Conservation (phyloP, 768 basidiomycete species). For the Pisolithus albus region DNA sequence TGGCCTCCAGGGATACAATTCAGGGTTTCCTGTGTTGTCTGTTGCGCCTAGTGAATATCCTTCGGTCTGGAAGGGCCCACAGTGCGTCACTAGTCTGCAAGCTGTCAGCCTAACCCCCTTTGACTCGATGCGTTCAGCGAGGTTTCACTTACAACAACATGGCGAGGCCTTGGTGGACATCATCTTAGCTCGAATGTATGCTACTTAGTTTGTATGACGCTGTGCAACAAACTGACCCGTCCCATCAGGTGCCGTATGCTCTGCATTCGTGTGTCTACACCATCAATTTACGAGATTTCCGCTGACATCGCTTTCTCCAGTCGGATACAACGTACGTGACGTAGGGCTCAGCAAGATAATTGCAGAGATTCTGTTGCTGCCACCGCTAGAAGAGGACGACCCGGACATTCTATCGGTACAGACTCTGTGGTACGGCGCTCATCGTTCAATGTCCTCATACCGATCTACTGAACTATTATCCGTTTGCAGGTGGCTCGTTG, state of each 20-base stretch:
- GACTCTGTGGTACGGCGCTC: not conserved
- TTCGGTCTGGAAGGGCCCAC: not conserved
- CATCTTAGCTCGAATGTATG: not conserved
- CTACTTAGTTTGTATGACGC: not conserved
- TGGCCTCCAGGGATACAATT: conserved; percentile 2
- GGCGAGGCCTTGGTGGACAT: not conserved
- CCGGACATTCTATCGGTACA: not conserved
- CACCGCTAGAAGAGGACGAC: not conserved
- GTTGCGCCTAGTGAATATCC: not conserved
- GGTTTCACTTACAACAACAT: not conserved
- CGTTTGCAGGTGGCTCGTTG: not conserved
- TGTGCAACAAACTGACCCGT: not conserved
- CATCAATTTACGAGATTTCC: not conserved
- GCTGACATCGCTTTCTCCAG: not conserved
- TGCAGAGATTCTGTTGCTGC: not conserved
- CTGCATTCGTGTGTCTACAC: not conserved
- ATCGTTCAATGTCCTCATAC: not conserved
- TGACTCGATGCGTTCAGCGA: not conserved
- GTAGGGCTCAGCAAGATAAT: not conserved
- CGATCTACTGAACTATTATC: not conserved
- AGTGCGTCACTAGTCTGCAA: not conserved
- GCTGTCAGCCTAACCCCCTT: not conserved
- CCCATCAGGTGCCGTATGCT: not conserved
- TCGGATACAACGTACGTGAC: not conserved
- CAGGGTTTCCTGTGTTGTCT: not conserved